phyloP scores from a whole-genome alignment of 208 protist genomes.

The Angomonas ambiguus region DNA sequence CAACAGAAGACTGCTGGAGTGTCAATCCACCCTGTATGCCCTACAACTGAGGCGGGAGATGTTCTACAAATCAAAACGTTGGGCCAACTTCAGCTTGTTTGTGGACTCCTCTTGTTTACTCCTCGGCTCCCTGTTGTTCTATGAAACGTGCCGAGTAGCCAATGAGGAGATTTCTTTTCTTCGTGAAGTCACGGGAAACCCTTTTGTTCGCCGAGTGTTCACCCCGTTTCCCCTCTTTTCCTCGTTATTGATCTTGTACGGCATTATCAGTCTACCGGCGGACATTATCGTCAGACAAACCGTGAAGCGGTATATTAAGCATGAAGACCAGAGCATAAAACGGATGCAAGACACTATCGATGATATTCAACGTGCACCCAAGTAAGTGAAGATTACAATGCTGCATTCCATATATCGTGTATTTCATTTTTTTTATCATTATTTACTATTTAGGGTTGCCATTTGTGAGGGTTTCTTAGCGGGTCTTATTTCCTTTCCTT shows the following conservation, averaged over 20 bases:
- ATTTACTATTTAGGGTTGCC: too few species aligned
- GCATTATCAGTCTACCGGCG: conserved; percentile 25
- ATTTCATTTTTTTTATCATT: too few species aligned
- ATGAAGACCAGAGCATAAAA: conserved; percentile 18
- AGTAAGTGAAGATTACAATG: too few species aligned
- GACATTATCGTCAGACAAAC: conserved; percentile 22
- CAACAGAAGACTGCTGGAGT: background rate
- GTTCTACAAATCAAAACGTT: conserved; percentile 7
- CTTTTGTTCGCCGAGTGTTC: conserved; percentile 27
- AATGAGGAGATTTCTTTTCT: conserved; percentile 28
- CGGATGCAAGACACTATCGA: conserved; percentile 11
- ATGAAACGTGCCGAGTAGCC: conserved; percentile 22
- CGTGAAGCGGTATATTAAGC: conserved; percentile 17
- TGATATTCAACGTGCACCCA: background rate
- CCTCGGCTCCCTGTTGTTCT: conserved; percentile 15
- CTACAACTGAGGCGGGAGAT: background rate
- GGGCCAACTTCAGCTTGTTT: conserved; percentile 18
- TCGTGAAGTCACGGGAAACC: conserved; percentile 23
- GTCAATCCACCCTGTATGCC: background rate
- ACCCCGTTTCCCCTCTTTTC: conserved; percentile 36
- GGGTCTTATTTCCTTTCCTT: background rate
- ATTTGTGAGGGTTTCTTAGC: too few species aligned
- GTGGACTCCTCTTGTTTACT: conserved; percentile 13
- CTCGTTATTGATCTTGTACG: conserved; percentile 16
- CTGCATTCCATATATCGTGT: too few species aligned